Conservation (phyloP, 371 early-diverging fungal species). For the Dichotomocladium elegans region DNA sequence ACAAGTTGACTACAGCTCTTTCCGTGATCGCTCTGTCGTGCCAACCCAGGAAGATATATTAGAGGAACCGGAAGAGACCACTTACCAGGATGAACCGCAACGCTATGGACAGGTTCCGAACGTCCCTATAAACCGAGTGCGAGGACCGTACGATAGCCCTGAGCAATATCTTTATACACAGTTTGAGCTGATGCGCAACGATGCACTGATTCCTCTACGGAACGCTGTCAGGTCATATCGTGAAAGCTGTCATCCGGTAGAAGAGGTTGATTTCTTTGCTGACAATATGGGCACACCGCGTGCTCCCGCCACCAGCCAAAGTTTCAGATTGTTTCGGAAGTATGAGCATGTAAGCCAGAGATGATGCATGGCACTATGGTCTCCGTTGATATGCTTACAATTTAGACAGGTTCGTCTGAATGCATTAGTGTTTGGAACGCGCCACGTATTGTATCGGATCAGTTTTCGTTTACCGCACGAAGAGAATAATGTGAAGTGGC, state of each 20-base stretch:
- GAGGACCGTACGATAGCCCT: conserved; percentile 43
- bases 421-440: conserved; percentile 46
- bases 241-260: conserved; percentile 9
- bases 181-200: conserved; percentile 62
- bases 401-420: conserved; percentile 46
- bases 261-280: not conserved
- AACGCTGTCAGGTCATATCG: conserved; percentile 46
- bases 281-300: not conserved
- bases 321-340: conserved; percentile 14
- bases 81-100: not conserved
- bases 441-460: conserved; percentile 50
- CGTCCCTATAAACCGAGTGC: conserved; percentile 51
- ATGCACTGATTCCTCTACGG: conserved; percentile 53
- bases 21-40: conserved; percentile 19
- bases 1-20: conserved; percentile 22
- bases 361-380: too few relatives aligned
- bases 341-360: conserved; percentile 42
- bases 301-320: not conserved
- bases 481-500: conserved; percentile 43
- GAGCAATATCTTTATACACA: conserved; percentile 64
- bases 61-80: conserved; percentile 3
- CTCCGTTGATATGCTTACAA: not conserved
- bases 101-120: conserved; percentile 21
- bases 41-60: conserved; percentile 26
- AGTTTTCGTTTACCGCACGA: conserved; percentile 48